These are phyloP conservation scores for Malbranchea cinnamomea DNA, from an alignment of 2,329 filamentous ascomycete genomes.

Conservation along the genomic window DNA sequence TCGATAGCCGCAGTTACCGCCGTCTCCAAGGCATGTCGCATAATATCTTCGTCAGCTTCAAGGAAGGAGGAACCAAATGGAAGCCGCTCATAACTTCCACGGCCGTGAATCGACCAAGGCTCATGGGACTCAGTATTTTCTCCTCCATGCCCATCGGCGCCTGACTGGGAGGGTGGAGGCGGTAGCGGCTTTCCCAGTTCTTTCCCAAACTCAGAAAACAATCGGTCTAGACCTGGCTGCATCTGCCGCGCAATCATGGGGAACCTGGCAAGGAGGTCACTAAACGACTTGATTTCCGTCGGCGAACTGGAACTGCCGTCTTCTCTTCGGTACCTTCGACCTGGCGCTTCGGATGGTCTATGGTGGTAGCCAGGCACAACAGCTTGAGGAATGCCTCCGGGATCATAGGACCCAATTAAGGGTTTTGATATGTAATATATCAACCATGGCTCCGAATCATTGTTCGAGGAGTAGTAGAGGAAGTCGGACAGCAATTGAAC, in stretches of 20 bases:
- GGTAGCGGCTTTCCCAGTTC: slow-evolving; percentile 76
- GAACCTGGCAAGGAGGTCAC: slow-evolving; percentile 78
- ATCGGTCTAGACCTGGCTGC: slow-evolving; percentile 75
- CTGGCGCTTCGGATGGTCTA: slow-evolving; percentile 10
- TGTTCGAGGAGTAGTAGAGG: slow-evolving; percentile 77
- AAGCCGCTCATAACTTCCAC: slow-evolving; percentile 20
- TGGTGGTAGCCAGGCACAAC: slow-evolving; percentile 32
- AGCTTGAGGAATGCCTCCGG: slow-evolving; percentile 56
- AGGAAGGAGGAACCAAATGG: slow-evolving; percentile 52
- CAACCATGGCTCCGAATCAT: slow-evolving; percentile 85
- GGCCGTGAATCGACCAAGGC: slow-evolving; percentile 20
- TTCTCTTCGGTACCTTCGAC: too few species aligned
- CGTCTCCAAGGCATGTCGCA: slow-evolving; percentile 78
- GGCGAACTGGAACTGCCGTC: too few species aligned
- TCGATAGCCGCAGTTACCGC: slow-evolving; percentile 90
- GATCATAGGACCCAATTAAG: slow-evolving; percentile 68
- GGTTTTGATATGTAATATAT: slow-evolving; percentile 92
- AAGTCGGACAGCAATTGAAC: slow-evolving; percentile 71
- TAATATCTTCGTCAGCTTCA: slow-evolving; percentile 81
- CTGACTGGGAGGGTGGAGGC: slow-evolving; percentile 44
- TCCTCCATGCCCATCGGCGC: slow-evolving; percentile 42
- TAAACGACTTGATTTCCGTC: slow-evolving; percentile 83
- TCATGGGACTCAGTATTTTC: slow-evolving; percentile 25
- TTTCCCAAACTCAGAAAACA: slow-evolving; percentile 78
- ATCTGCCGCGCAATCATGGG: slow-evolving; percentile 94